phyloP scores from a whole-genome alignment of 306 rosid genomes.

The Ormosia semicastrata region DNA sequence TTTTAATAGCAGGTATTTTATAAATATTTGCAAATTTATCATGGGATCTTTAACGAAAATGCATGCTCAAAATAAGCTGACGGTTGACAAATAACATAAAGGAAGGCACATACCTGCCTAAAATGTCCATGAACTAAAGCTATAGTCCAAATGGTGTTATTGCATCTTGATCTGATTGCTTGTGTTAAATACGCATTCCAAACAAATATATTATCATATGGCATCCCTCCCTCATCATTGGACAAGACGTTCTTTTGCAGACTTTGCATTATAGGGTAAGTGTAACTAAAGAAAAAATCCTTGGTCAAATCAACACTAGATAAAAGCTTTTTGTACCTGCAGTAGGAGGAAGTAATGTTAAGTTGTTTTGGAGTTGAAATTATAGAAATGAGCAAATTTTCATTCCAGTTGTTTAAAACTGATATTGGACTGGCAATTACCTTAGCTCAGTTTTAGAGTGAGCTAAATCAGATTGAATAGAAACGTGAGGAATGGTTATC shows the following conservation, averaged over 20 bases:
- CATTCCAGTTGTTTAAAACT: background rate
- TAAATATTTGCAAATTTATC: background rate
- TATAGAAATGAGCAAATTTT: background rate
- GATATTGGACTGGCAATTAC: constrained; percentile 16
- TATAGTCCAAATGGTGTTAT: constrained; percentile 89
- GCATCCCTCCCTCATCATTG: constrained; percentile 60
- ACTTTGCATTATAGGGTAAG: constrained; percentile 96
- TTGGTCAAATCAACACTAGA: constrained; percentile 92
- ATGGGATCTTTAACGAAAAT: constrained; percentile 1
- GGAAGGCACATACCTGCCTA: constrained; percentile 64
- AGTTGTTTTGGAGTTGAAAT: background rate
- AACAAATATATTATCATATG: constrained; percentile 84
- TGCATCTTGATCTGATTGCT: constrained; percentile 85
- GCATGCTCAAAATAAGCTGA: constrained; percentile 1
- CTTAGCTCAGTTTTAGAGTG: constrained; percentile 87
- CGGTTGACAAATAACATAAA: background rate
- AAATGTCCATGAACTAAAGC: constrained; percentile 96
- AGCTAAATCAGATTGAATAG: constrained; percentile 82
- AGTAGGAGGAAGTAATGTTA: constrained; percentile 3
- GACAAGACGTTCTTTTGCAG: constrained; percentile 76
- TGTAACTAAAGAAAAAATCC: constrained; percentile 92
- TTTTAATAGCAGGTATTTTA: background rate
- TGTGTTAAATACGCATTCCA: constrained; percentile 94
- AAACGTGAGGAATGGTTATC: constrained; percentile 76
- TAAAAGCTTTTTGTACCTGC: constrained; percentile 88